Conservation (phyloP, 2,329 filamentous ascomycete genomes). For the Ilyonectria mors-panacis region DNA sequence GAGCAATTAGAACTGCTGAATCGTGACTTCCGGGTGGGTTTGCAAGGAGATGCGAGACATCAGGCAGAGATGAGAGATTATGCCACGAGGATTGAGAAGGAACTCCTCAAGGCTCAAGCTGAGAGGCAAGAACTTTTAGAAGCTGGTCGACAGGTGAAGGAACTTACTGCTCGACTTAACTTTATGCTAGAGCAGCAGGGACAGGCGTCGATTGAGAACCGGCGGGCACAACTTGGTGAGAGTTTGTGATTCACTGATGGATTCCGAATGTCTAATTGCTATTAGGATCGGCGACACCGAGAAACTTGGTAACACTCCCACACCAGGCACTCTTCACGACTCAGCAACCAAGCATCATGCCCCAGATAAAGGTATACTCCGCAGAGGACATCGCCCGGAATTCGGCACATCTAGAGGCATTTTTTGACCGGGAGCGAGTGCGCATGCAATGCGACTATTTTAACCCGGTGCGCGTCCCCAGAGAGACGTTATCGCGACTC, state of each 20-base stretch:
- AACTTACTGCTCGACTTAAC: not conserved
- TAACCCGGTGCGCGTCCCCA: not conserved
- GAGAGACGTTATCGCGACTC: not conserved
- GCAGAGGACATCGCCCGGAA: not conserved
- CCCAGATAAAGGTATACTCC: not conserved
- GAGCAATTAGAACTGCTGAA: slow-evolving; percentile 9
- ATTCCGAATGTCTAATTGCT: not conserved
- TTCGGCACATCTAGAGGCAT: slow-evolving; percentile 4
- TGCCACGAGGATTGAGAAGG: not conserved
- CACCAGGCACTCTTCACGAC: not conserved
- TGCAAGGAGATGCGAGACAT: slow-evolving; percentile 23
- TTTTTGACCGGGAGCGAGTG: slow-evolving; percentile 7
- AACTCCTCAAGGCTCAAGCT: not conserved
- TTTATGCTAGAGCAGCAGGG: not conserved
- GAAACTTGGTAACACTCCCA: not conserved
- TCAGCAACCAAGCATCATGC: not conserved
- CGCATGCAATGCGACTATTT: not conserved
- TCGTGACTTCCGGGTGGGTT: slow-evolving; percentile 26
- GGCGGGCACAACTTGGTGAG: not conserved
- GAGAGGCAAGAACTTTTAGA: not conserved
- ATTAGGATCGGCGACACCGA: not conserved
- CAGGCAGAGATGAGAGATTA: not conserved
- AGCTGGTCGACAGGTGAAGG: not conserved
- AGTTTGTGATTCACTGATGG: not conserved
- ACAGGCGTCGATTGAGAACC: not conserved